These are phyloP conservation scores for Calocera cornea DNA, from an alignment of 768 basidiomycete genomes.

Conservation along the genomic window DNA sequence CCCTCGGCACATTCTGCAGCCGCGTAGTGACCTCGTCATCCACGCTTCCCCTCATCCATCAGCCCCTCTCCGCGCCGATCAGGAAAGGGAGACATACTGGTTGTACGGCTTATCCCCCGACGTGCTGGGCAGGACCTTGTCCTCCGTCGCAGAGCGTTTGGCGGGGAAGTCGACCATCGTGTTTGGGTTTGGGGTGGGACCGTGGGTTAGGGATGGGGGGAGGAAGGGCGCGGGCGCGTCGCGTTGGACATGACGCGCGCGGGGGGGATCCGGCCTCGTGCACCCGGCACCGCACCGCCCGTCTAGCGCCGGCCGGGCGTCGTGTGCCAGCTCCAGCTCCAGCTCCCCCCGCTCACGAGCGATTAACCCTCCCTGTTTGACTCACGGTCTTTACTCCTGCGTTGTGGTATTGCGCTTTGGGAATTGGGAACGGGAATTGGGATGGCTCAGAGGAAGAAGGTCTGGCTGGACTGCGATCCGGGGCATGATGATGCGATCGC, in stretches of 20 bases:
- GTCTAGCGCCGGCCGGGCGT: no score
- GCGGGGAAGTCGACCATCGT: background rate
- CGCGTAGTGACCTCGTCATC: background rate
- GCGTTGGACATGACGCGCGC: background rate
- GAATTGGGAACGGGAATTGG: no score
- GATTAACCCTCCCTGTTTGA: no score
- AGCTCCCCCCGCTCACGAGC: no score
- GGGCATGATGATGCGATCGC: constrained; percentile 86
- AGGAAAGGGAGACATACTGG: background rate
- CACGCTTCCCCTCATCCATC: no score
- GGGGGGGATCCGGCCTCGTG: background rate
- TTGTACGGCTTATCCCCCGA: background rate
- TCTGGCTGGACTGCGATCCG: constrained; percentile 64
- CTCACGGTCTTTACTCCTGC: no score
- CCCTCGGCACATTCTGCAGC: background rate
- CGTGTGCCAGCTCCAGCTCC: no score
- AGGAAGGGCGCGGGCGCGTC: background rate
- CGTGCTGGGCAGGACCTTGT: background rate
- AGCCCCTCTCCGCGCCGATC: background rate
- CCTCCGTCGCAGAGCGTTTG: background rate
- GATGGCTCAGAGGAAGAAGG: background rate
- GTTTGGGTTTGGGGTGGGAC: no score
- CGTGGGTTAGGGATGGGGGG: background rate
- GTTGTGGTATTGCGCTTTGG: no score
- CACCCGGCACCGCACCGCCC: background rate